Conservation (phyloP, 2,329 filamentous ascomycete species). For the Colletotrichum magnum region DNA sequence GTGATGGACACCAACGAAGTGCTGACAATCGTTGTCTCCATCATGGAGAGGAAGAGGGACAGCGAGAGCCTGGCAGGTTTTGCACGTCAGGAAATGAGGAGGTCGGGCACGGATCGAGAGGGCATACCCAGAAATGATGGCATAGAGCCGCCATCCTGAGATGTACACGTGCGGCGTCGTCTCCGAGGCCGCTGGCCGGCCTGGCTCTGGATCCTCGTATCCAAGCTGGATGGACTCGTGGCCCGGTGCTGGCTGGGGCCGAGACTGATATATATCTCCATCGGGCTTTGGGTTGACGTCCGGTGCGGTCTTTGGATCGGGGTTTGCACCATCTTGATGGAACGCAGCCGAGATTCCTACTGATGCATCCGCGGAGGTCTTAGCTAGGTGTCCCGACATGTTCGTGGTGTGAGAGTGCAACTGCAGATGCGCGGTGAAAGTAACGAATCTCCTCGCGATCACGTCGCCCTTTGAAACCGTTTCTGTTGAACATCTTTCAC, state of each 20-base stretch:
- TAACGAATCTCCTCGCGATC: not conserved
- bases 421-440: not conserved
- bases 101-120: not conserved
- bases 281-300: conserved; percentile 8
- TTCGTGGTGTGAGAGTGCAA: conserved; percentile 2
- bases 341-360: not conserved
- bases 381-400: not conserved
- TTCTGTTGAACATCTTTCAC: not conserved
- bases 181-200: not conserved
- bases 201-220: not conserved
- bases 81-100: conserved; percentile 58
- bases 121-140: conserved; percentile 12
- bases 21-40: conserved; percentile 65
- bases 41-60: conserved; percentile 57
- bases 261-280: not conserved
- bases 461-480: not conserved
- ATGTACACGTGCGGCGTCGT: conserved; percentile 2
- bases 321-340: conserved; percentile 4
- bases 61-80: not conserved
- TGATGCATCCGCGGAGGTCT: not conserved
- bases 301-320: conserved; percentile 18
- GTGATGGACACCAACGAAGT: conserved; percentile 63
- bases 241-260: not conserved
- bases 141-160: conserved; percentile 21
- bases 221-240: not conserved